Base-by-base conservation (phyloP, 805 yeast genomes). In the Metschnikowia dekortorum region DNA sequence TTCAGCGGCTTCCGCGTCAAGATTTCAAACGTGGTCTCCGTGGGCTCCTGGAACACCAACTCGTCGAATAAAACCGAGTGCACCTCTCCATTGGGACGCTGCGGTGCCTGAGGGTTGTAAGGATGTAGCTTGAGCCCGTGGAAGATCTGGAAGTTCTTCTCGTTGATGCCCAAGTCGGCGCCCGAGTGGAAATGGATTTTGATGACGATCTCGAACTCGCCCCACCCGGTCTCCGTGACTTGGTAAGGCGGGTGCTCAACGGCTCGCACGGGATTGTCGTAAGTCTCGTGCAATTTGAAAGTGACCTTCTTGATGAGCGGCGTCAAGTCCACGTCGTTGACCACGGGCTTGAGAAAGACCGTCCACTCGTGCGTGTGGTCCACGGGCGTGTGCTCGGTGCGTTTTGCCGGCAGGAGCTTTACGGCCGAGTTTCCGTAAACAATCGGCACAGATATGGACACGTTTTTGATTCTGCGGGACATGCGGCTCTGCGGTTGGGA, bases 211-310 rank as follows among this genome's bases (percentile, higher is more conserved):
- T 94, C 99, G 68, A 94, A 94, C 67, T 94, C 99, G 57, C 99
- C 99, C 99, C 99, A 94, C 0, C 99, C 99, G 0, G 98, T 88
- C 63, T 94, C 99, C 1, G 96, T 87, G 30, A 94, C 89, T 65
- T 90, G 96, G 61, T 86, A 94, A 0, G 99, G 99, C 1, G 98
- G 97, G 31, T 74, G 65, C 54, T 94, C 98, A 13, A 92, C 76
- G 1, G 94, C 79, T 49, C 99, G 74, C n/a, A 89, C 82, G 1
- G 97, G 81, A 59, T 84, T 88, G 18, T 84, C 85, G 61, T 92
- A 94, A 0, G 99, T 94, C 56, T 94, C 99, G 67, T 94, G 99
- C 22, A 94, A 74, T 64, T 94, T 94, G 75, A 92, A 94, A 0
- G 91, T 92, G 1, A 94, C 98, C 66, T 88, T 85, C 62, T 89